These are phyloP conservation scores for Alopecurus myosuroides DNA, from an alignment of 176 grass and related monocot genomes.

Conservation along the genomic window DNA sequence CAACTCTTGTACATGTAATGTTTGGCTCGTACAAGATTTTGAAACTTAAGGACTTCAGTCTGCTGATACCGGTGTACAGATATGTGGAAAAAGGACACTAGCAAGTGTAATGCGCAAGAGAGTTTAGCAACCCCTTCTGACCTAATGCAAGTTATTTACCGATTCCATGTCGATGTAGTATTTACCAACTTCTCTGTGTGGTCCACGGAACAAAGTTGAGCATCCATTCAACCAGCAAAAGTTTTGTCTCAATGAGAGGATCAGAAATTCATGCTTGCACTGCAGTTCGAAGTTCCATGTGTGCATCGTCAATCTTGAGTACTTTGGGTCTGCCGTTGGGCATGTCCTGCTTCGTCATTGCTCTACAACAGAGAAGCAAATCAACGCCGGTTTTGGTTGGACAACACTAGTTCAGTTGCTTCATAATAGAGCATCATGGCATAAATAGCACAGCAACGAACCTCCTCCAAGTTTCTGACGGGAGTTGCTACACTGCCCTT, in stretches of 20 bases:
- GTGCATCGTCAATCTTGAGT: neutral
- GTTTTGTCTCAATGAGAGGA: neutral
- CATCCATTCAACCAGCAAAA: neutral
- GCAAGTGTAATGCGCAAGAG: neutral
- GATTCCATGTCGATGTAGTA: neutral
- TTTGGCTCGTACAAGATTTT: neutral
- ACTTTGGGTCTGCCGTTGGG: neutral
- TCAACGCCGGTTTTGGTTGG: neutral
- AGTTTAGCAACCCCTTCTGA: neutral
- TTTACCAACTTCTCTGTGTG: neutral
- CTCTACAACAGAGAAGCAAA: conserved; percentile 19
- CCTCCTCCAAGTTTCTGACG: conserved; percentile 15
- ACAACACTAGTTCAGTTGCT: neutral
- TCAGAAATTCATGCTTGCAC: neutral
- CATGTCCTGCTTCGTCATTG: neutral
- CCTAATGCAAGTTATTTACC: neutral
- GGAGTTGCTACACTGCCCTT: conserved; percentile 20
- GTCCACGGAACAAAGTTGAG: neutral
- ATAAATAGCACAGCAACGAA: neutral
- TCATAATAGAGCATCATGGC: neutral
- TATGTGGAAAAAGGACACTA: neutral
- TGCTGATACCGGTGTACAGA: conserved; percentile 1
- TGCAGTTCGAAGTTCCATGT: neutral
- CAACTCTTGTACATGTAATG: neutral
- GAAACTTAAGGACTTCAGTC: neutral